Evolutionary conservation across 2,329 filamentous ascomycete genomes (phyloP).

Genomic region (Hypoxylon sp.): DNA sequence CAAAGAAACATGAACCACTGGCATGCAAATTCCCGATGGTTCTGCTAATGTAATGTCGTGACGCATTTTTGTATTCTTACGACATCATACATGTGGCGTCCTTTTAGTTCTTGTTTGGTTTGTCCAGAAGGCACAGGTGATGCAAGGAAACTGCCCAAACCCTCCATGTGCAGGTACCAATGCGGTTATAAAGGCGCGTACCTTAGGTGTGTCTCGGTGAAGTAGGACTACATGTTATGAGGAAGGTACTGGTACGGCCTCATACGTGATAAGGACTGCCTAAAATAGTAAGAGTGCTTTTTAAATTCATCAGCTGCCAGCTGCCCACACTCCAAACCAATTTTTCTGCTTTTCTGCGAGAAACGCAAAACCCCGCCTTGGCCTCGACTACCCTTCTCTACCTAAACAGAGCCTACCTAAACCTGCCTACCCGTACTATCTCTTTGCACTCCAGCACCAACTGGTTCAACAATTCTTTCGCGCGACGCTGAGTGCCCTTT

Average conservation of each 20-base stretch:
- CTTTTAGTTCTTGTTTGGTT: conserved; percentile 15
- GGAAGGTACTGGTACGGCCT: conserved; percentile 21
- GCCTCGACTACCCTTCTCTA: conserved; percentile 30
- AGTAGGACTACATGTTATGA: not conserved
- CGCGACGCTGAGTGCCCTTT: conserved; percentile 33
- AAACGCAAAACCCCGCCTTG: conserved; percentile 41
- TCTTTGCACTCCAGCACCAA: conserved; percentile 24
- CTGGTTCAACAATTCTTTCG: conserved; percentile 37
- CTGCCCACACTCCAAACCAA: conserved; percentile 12
- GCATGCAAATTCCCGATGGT: conserved; percentile 12
- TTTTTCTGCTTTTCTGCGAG: conserved; percentile 24
- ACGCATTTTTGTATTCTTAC: conserved; percentile 35
- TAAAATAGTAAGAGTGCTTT: conserved; percentile 15
- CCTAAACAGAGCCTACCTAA: conserved; percentile 21
- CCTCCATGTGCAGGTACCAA: conserved; percentile 26
- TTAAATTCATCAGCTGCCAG: conserved; percentile 33
- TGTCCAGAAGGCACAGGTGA: conserved; percentile 2
- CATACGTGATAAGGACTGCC: conserved; percentile 17
- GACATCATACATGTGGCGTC: conserved; percentile 33
- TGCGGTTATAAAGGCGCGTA: not conserved
- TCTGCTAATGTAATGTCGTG: conserved; percentile 38
- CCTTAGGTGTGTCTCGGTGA: conserved; percentile 2
- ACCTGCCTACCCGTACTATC: conserved; percentile 9
- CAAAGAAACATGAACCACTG: conserved; percentile 11
- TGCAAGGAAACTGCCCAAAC: conserved; percentile 22